Evolutionary conservation across 768 basidiomycete genomes (phyloP).

Genomic region (Leucogyrophana mollusca): DNA sequence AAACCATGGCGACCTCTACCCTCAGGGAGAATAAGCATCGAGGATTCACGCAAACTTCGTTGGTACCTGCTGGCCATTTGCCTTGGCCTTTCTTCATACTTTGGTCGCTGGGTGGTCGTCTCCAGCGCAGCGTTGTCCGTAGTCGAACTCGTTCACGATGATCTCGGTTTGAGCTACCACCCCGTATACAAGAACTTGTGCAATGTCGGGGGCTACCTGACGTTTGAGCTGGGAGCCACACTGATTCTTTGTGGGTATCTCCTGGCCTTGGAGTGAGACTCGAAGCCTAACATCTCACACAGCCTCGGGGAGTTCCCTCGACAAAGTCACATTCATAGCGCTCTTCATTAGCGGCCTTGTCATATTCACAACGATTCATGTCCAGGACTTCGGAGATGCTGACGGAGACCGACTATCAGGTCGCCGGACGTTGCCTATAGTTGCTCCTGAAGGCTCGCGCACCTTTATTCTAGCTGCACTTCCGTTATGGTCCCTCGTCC

Average conservation of each 20-base stretch:
- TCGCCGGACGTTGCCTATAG: slow-evolving; percentile 29
- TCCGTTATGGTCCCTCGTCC: slow-evolving; percentile 9
- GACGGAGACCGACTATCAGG: slow-evolving; percentile 28
- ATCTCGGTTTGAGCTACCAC: slow-evolving; percentile 21
- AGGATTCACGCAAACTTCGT: slow-evolving; percentile 22
- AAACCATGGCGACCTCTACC: slow-evolving; percentile 39
- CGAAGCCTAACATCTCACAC: background rate
- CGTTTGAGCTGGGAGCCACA: slow-evolving; percentile 35
- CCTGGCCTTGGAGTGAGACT: background rate
- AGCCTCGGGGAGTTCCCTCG: slow-evolving; percentile 1
- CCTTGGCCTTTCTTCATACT: slow-evolving; percentile 18
- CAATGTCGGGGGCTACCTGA: slow-evolving; percentile 29
- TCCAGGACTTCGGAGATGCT: slow-evolving; percentile 33
- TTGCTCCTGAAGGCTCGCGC: slow-evolving; percentile 13
- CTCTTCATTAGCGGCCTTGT: slow-evolving; percentile 26
- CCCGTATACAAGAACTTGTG: slow-evolving; percentile 29
- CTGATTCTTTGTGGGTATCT: slow-evolving; percentile 19
- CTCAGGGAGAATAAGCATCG: slow-evolving; percentile 26
- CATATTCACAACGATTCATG: slow-evolving; percentile 36
- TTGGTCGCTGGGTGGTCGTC: slow-evolving; percentile 11
- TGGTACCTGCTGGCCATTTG: slow-evolving; percentile 31
- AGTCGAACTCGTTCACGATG: slow-evolving; percentile 27
- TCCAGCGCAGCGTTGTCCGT: slow-evolving; percentile 22
- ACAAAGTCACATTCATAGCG: slow-evolving; percentile 14
- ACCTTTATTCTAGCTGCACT: slow-evolving; percentile 12